Percentiles rank a stretch among this genome's conserved stretches.
phyloP scores from a whole-genome alignment of 1,284 basidiomycete genomes.

The Malassezia psittaci region DNA sequence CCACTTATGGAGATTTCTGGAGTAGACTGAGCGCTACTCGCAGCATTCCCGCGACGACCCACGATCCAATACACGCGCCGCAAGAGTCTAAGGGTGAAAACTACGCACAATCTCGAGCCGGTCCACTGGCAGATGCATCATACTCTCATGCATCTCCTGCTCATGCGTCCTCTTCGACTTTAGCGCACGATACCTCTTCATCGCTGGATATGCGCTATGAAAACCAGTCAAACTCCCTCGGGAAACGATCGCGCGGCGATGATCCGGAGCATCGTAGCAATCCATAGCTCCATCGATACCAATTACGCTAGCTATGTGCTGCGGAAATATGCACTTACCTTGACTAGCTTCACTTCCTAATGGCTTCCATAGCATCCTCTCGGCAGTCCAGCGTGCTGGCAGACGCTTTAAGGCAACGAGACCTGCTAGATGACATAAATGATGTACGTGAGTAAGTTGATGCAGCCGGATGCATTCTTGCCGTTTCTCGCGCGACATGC shows the following conservation, averaged over 20 bases:
- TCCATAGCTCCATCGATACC: background rate
- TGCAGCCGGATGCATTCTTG: background rate
- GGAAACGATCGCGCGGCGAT: background rate
- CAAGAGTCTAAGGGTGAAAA: no score
- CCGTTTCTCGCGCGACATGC: slow-evolving; percentile 8
- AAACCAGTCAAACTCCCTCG: background rate
- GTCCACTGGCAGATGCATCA: no score
- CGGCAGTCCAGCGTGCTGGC: no score
- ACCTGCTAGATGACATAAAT: background rate
- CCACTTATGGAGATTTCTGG: slow-evolving; percentile 32
- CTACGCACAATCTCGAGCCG: no score
- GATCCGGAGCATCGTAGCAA: background rate
- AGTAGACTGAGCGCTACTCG: slow-evolving; percentile 17
- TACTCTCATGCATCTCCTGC: no score
- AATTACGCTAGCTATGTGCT: background rate
- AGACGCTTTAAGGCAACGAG: background rate
- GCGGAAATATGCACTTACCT: background rate
- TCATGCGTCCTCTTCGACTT: no score
- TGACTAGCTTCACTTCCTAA: background rate
- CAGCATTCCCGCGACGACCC: background rate
- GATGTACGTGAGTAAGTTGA: background rate
- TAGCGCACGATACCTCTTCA: background rate
- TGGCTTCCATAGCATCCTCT: no score
- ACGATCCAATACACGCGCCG: no score
- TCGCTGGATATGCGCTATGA: no score